Base-by-base conservation (phyloP, 257 asterid genomes). In the Solanum ossicruentum region DNA sequence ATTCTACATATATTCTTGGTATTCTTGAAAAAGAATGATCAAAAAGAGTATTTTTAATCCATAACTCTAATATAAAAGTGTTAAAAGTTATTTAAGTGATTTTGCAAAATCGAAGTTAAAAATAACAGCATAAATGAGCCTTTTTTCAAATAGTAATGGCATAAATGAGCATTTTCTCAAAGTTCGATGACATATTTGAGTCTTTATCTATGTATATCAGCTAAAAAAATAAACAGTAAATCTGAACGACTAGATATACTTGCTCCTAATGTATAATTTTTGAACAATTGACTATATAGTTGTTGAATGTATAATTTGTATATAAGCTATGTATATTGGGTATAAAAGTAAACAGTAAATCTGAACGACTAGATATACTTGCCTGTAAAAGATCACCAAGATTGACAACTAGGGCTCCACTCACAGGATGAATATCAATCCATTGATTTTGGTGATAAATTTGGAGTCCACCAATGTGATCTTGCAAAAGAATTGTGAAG, bases 391-490 rank as follows among this genome's bases (percentile, higher is more conserved):
- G 84, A 52, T 85, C 87, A 15, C 87, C 87, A 80, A 85, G 80
- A 41, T 85, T 85, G 39, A 85, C 23, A n/a, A 85, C 87, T 49
- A 85, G 83, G 2, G 87, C 87, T 5, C 81, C 87, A 10, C 11
- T 12, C 16, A 61, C 60, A 2, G 87, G 87, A 56, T 63, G 61
- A 13, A 85, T 79, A 23, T 79, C 87, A 80, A 85, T 26, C 87
- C 87, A 85, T 3, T 67, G 60, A 66, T 85, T 85, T 66, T 80
- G 60, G 43, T 85, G 87, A 85, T 12, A 0, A 66, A 85, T 55
- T 85, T 85, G 87, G 65, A 85, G 87, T 1, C 87, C 87, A 61
- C 87, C 87, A 78, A 85, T 78, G 0, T 85, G 84, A 49, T 85
- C 84, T 85, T 85, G 87, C 3, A 85, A 6, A 28, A 85, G 87